Evolutionary conservation across 257 asterid species (phyloP).

Genomic region (Solanum tacnaense): DNA sequence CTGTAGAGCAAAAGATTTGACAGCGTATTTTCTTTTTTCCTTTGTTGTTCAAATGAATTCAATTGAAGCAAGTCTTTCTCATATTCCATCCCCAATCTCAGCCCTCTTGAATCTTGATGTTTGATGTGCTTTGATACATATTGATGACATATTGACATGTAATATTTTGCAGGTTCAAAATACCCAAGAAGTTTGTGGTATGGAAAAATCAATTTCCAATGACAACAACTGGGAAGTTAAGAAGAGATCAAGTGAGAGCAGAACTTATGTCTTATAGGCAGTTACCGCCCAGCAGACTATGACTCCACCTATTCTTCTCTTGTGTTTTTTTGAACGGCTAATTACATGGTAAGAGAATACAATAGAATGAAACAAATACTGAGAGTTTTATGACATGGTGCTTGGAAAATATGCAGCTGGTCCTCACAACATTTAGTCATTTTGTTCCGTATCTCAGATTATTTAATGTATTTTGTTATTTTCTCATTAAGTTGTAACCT

Average conservation of each 20-base stretch:
- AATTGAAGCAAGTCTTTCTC: neutral
- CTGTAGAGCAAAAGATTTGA: conserved; percentile 45
- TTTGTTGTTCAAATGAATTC: neutral
- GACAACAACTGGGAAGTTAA: conserved; percentile 74
- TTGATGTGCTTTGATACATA: neutral
- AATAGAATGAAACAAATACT: neutral
- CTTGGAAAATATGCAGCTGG: neutral
- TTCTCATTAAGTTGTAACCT: neutral
- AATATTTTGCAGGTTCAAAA: conserved; percentile 50
- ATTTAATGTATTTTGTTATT: neutral
- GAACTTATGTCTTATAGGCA: conserved; percentile 33
- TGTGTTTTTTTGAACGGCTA: neutral
- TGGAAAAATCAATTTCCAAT: conserved; percentile 60
- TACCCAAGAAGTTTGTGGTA: conserved; percentile 45
- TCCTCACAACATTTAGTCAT: neutral
- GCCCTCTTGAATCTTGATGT: neutral
- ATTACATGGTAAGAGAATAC: neutral
- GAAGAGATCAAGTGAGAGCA: conserved; percentile 54
- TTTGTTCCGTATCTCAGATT: neutral
- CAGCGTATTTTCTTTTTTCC: conserved; percentile 37
- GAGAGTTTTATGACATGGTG: neutral
- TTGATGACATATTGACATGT: neutral
- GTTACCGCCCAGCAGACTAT: conserved; percentile 44
- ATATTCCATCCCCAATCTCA: neutral
- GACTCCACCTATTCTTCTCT: neutral